Conservation (phyloP, 1,284 basidiomycete genomes). For the Trichosporon coremiiforme region DNA sequence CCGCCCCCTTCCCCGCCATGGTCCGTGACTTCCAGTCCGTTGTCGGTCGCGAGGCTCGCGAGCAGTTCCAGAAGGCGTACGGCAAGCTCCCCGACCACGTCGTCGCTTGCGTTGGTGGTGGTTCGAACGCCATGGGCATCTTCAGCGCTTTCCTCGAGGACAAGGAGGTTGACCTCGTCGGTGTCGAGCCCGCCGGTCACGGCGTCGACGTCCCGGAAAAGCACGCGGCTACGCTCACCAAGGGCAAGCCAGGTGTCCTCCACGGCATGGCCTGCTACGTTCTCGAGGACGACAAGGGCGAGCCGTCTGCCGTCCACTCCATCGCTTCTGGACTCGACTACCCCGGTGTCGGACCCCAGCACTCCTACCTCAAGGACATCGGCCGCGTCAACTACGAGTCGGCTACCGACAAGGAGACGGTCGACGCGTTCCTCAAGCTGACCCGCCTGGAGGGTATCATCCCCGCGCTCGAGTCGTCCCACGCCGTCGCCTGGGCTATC, state of each 20-base stretch:
- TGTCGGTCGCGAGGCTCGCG: slow-evolving; percentile 92
- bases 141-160: slow-evolving; percentile 93
- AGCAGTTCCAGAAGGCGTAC: slow-evolving; percentile 71
- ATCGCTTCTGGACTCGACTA: slow-evolving; percentile 65
- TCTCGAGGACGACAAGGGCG: slow-evolving; percentile 81
- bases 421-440: slow-evolving; percentile 86
- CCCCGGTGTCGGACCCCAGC: slow-evolving; percentile 84
- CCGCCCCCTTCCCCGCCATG: slow-evolving; percentile 98
- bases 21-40: slow-evolving; percentile 97
- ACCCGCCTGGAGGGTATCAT: slow-evolving; percentile 97
- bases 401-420: slow-evolving; percentile 90
- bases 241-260: slow-evolving; percentile 88
- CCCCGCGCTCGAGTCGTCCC: slow-evolving; percentile 91
- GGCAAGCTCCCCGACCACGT: slow-evolving; percentile 91
- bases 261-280: slow-evolving; percentile 94
- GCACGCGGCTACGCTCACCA: slow-evolving; percentile 89
- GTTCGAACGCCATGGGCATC: slow-evolving; percentile 94
- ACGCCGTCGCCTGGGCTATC: slow-evolving; percentile 91
- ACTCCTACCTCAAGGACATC: slow-evolving; percentile 93
- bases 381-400: slow-evolving; percentile 89
- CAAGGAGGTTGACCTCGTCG: slow-evolving; percentile 75
- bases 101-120: slow-evolving; percentile 96
- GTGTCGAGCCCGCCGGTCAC: slow-evolving; percentile 93
- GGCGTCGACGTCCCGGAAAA: slow-evolving; percentile 81
- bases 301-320: slow-evolving; percentile 95